A percentile compares a stretch with the other conserved stretches of the same genome.
Evolutionary conservation across 1,284 basidiomycete species (phyloP).

Genomic region (Malassezia yamatoensis): DNA sequence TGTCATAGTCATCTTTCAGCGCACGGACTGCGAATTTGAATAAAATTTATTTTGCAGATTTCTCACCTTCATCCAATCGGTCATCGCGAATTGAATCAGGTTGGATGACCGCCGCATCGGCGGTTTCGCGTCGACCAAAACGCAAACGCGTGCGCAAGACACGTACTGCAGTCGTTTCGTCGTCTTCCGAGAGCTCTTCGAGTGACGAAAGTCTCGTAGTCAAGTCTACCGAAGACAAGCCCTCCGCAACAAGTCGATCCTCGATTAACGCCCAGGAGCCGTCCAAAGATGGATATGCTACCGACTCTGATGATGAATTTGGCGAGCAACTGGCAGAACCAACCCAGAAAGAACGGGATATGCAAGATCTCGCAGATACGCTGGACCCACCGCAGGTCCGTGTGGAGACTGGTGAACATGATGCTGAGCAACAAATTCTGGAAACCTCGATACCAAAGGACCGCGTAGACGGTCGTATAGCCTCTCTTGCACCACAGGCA

Average conservation of each 20-base stretch:
- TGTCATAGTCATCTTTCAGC: background rate
- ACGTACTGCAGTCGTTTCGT: conserved; percentile 7
- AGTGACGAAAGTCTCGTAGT: background rate
- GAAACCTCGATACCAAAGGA: background rate
- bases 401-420: background rate
- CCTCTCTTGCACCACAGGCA: background rate
- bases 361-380: background rate
- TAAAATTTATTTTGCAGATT: no score
- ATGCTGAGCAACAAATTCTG: background rate
- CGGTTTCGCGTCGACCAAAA: conserved; percentile 9
- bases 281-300: conserved; percentile 15
- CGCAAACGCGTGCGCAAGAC: conserved; percentile 16
- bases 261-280: background rate
- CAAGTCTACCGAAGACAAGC: background rate
- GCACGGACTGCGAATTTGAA: no score
- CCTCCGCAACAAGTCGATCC: no score
- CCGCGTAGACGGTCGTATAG: background rate
- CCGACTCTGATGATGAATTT: conserved; percentile 13
- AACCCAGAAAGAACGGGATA: background rate
- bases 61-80: background rate
- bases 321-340: conserved; percentile 18
- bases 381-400: background rate
- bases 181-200: background rate
- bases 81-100: background rate
- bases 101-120: background rate